Evolutionary conservation across 345 rosid genomes (phyloP).

Genomic region (Sonneratia alba): DNA sequence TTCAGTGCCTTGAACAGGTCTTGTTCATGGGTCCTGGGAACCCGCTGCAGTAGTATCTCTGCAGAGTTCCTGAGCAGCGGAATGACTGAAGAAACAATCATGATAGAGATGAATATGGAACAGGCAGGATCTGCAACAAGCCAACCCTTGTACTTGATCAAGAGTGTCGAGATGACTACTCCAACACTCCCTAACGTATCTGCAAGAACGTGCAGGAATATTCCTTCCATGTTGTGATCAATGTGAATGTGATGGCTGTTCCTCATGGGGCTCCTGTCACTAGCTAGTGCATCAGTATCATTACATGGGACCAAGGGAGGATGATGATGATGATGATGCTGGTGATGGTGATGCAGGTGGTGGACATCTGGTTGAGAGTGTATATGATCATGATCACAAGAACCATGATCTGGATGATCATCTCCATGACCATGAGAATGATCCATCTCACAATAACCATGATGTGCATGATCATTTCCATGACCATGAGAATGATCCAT

Average conservation of each 20-base stretch:
- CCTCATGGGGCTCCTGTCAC: constrained; percentile 12
- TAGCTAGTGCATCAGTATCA: background rate
- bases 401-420: constrained; percentile 10
- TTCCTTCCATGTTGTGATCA: constrained; percentile 99
- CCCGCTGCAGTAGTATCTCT: constrained; percentile 74
- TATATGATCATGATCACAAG: constrained; percentile 8
- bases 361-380: constrained; percentile 4
- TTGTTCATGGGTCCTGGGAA: constrained; percentile 65
- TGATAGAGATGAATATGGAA: constrained; percentile 80
- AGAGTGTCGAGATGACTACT: constrained; percentile 84
- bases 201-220: constrained; percentile 87
- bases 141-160: constrained; percentile 97
- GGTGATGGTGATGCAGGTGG: background rate
- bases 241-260: constrained; percentile 41
- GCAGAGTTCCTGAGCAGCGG: constrained; percentile 90
- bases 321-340: background rate
- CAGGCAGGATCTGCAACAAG: constrained; percentile 95
- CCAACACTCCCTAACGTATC: constrained; percentile 98
- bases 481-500: constrained; percentile 9
- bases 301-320: constrained; percentile 5
- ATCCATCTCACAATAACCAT: constrained; percentile 5
- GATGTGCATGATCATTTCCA: constrained; percentile 8
- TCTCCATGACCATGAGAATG: constrained; percentile 8
- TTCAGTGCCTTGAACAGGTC: constrained; percentile 46
- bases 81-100: constrained; percentile 82